phyloP scores from a whole-genome alignment of 345 rosid species.

The Crucihimalaya himalaica region DNA sequence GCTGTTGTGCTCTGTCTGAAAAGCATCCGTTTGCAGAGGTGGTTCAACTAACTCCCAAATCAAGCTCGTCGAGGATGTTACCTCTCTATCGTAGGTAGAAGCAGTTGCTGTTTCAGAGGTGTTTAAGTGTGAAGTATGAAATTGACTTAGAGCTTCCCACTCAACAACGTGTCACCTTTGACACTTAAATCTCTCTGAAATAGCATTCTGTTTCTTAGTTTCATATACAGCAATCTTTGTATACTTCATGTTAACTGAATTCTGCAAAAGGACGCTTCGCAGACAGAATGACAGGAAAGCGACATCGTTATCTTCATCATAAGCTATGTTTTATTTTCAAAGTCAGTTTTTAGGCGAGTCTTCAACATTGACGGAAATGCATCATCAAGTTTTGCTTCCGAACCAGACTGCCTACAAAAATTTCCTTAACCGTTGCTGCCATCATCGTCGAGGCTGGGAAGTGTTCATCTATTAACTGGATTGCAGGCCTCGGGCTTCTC shows the following conservation, averaged over 20 bases:
- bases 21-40: not conserved
- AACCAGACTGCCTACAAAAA: not conserved
- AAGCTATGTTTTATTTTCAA: not conserved
- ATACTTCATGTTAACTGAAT: not conserved
- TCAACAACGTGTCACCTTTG: not conserved
- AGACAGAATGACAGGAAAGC: not conserved
- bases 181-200: not conserved
- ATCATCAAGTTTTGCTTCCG: not conserved
- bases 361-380: not conserved
- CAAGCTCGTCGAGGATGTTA: not conserved
- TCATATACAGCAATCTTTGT: not conserved
- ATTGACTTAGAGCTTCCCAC: not conserved
- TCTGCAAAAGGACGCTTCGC: not conserved
- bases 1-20: conserved; percentile 1
- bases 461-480: not conserved
- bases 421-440: not conserved
- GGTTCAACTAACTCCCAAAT: not conserved
- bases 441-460: not conserved
- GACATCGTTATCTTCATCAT: not conserved
- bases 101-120: not conserved
- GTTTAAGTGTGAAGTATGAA: not conserved
- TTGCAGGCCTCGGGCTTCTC: not conserved
- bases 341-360: not conserved
- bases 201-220: not conserved
- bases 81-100: not conserved